Evolutionary conservation across 257 asterid genomes (phyloP).

Genomic region (Solanum etuberosum): DNA sequence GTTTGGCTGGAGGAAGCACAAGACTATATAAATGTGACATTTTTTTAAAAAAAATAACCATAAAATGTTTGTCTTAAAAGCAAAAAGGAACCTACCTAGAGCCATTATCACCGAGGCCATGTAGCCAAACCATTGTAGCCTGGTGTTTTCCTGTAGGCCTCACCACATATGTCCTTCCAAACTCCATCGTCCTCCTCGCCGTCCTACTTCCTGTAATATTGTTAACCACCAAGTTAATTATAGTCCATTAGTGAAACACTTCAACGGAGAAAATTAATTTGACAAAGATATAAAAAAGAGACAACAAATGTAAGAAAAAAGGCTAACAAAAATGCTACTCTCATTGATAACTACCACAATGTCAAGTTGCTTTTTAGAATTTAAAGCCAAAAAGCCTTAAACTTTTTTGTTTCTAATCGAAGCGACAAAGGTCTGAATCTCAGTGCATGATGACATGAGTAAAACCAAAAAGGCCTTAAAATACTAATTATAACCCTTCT

Average conservation of each 20-base stretch:
- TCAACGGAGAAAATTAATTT: neutral
- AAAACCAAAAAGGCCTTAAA: neutral
- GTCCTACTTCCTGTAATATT: constrained; percentile 63
- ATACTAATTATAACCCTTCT: neutral
- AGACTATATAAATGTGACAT: neutral
- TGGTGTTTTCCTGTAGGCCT: constrained; percentile 95
- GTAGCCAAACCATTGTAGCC: constrained; percentile 94
- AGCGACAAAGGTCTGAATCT: neutral
- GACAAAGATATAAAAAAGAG: neutral
- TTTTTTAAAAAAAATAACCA: neutral
- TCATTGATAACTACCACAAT: neutral
- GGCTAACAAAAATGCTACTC: neutral
- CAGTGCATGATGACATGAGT: neutral
- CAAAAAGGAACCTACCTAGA: constrained; percentile 44
- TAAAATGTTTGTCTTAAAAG: neutral
- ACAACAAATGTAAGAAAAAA: neutral
- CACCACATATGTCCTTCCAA: constrained; percentile 89
- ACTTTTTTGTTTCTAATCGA: neutral
- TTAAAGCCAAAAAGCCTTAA: neutral
- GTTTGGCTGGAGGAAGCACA: neutral
- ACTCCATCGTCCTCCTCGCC: constrained; percentile 48
- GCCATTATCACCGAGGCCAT: constrained; percentile 96
- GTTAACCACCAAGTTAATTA: neutral
- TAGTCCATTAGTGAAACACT: neutral
- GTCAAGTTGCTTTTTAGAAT: neutral